A percentile compares a stretch with the other conserved stretches of the same genome.
Conservation (phyloP, 805 yeast species). For the Barnettozyma vustinii region DNA sequence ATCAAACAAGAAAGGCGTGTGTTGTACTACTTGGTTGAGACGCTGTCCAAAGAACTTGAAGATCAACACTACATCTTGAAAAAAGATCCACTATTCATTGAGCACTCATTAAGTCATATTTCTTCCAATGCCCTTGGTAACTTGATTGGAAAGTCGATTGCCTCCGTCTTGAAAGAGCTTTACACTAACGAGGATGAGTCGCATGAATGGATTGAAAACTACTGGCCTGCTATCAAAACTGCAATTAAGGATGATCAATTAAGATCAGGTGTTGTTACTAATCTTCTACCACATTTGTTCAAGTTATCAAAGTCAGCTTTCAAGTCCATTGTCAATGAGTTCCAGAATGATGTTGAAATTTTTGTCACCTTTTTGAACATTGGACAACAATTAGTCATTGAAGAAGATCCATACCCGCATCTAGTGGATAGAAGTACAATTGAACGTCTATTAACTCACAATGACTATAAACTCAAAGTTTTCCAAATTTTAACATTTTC, state of each 20-base stretch:
- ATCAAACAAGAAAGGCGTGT: conserved; percentile 52
- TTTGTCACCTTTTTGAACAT: conserved; percentile 53
- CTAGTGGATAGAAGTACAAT: conserved; percentile 31
- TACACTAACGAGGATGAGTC: conserved; percentile 27
- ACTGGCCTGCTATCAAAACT: conserved; percentile 20
- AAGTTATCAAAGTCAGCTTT: conserved; percentile 42
- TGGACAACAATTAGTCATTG: conserved; percentile 56
- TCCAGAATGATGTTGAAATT: conserved; percentile 30
- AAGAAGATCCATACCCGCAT: conserved; percentile 43
- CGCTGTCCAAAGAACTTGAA: conserved; percentile 41
- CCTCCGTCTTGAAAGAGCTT: conserved; percentile 32
- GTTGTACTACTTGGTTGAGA: conserved; percentile 54
- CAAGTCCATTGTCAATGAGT: conserved; percentile 30
- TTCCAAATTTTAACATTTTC: conserved; percentile 59
- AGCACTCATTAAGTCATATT: conserved; percentile 44
- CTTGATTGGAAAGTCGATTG: conserved; percentile 55
- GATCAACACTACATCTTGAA: conserved; percentile 37
- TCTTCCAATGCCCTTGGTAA: conserved; percentile 59
- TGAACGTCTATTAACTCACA: conserved; percentile 39
- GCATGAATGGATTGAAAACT: conserved; percentile 17
- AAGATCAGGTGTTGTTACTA: conserved; percentile 44
- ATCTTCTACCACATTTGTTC: conserved; percentile 61
- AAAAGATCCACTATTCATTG: conserved; percentile 41
- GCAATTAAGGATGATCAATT: conserved; percentile 12
- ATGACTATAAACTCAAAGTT: conserved; percentile 43